phyloP scores from a whole-genome alignment of 352 stramenopile species.

The Halophytophthora batemanensis region DNA sequence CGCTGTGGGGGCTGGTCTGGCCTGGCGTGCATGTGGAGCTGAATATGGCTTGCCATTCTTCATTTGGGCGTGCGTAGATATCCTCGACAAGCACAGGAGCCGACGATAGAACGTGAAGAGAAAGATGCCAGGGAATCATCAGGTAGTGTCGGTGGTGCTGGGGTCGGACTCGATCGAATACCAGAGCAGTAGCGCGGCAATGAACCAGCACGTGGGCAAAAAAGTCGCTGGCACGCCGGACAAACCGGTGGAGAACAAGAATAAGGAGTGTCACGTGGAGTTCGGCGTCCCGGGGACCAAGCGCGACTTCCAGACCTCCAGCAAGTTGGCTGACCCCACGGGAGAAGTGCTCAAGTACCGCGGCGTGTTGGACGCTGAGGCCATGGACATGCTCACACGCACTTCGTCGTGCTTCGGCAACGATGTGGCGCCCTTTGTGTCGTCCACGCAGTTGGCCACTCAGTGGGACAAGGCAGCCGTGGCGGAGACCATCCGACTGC shows the following conservation, averaged over 20 bases:
- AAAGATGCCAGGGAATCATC: constrained; percentile 27
- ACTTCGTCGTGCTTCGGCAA: constrained; percentile 59
- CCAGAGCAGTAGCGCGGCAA: constrained; percentile 39
- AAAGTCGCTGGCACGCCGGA: constrained; percentile 5
- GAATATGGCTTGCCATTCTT: constrained; percentile 2
- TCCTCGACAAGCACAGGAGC: background rate
- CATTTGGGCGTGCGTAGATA: constrained; percentile 10
- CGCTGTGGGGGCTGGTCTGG: no score
- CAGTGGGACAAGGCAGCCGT: constrained; percentile 61
- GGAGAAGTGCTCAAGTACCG: constrained; percentile 66
- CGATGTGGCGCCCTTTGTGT: constrained; percentile 49
- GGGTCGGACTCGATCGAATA: constrained; percentile 61
- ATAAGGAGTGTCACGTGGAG: constrained; percentile 63
- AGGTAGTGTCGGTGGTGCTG: constrained; percentile 60
- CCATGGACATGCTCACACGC: constrained; percentile 54
- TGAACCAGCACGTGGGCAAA: constrained; percentile 41
- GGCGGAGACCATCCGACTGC: constrained; percentile 49
- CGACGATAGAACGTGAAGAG: background rate
- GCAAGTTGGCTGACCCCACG: constrained; percentile 52
- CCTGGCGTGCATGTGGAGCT: no score
- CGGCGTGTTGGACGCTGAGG: constrained; percentile 40
- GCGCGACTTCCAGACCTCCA: constrained; percentile 54
- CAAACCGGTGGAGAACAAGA: constrained; percentile 35
- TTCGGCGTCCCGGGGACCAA: constrained; percentile 63
- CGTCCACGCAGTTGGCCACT: constrained; percentile 65